Evolutionary conservation across 495 filamentous ascomycete genomes (phyloP), one percentile per base, ranked within the genome.

Genomic region (Aspergillus leporis): DNA sequence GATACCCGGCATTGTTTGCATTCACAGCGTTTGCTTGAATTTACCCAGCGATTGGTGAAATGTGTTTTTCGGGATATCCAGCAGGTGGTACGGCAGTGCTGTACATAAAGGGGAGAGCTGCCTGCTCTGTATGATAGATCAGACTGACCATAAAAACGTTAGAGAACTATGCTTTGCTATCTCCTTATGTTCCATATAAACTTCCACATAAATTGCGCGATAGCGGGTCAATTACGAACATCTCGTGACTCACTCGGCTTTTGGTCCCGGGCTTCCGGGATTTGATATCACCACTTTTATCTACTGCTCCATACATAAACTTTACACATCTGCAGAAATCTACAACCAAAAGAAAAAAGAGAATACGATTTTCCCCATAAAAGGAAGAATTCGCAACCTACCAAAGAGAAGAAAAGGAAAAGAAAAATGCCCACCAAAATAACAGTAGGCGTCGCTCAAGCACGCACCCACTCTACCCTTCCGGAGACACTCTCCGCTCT

Each of bases 381-480:
- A 28, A 28, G 12, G 8, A 51, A 28, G 2, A 28, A 51, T 30
- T n/a, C 49, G 4, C 13, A 51, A 3, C 28, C 22, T 3, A 28
- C 6, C 18, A 31, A 30, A 3, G 18, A 30, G 7, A 25, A 25
- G 10, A 47, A 46, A 61, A 43, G 30, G 79, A 77, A 9, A 8
- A 25, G 46, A 46, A 61, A 41, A 40, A 80, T 79, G 78, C 66
- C 74, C 8, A 66, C 73, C 49, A 72, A 67, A 25, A 69, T 97
- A 62, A 90, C 83, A 14, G 80, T 96, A 45, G 92, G 85, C 7
- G 87, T 92, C 36, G 83, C 89, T 12, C 93, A 94, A 67, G 84
- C 87, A n/a, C 81, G 79, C 67, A 93, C 92, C 22, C 84, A 83
- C 49, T 58, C 81, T 32, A 86, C 86, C 12, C 83, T 87, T 8